Conservation (phyloP, 192 early-diverging fungal species). For the Mortierella antarctica region DNA sequence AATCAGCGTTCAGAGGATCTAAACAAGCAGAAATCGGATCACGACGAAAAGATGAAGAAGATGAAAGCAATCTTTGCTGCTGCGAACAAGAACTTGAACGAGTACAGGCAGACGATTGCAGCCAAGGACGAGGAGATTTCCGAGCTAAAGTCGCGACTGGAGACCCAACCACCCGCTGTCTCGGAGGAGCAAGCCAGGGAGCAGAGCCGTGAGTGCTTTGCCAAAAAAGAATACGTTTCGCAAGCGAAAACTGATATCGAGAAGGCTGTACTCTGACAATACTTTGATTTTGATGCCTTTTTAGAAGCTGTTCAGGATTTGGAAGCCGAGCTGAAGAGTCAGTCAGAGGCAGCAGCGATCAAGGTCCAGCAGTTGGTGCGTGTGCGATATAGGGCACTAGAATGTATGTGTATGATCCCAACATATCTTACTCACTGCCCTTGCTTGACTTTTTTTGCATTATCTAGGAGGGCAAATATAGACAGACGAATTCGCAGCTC, state of each 20-base stretch:
- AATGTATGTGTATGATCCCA: too few relatives aligned
- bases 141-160: slow-evolving; percentile 44
- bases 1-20: slow-evolving; percentile 32
- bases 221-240: background rate
- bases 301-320: slow-evolving; percentile 51
- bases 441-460: background rate
- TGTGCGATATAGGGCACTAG: too few relatives aligned
- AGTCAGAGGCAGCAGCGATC: slow-evolving; percentile 39
- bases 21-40: slow-evolving; percentile 55
- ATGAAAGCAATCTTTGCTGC: slow-evolving; percentile 70
- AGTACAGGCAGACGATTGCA: slow-evolving; percentile 60
- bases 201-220: slow-evolving; percentile 32
- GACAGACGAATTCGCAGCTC: slow-evolving; percentile 57
- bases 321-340: slow-evolving; percentile 51
- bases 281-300: background rate
- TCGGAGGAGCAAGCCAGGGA: slow-evolving; percentile 25
- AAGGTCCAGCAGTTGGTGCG: slow-evolving; percentile 58
- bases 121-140: slow-evolving; percentile 58
- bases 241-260: background rate
- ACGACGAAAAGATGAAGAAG: slow-evolving; percentile 69
- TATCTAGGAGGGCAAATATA: slow-evolving; percentile 58
- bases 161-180: slow-evolving; percentile 27
- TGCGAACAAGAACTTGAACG: slow-evolving; percentile 65
- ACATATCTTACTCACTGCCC: background rate
- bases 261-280: background rate